These are phyloP conservation scores for Fusarium xylarioides DNA, from an alignment of 2,329 filamentous ascomycete species.

Conservation along the genomic window DNA sequence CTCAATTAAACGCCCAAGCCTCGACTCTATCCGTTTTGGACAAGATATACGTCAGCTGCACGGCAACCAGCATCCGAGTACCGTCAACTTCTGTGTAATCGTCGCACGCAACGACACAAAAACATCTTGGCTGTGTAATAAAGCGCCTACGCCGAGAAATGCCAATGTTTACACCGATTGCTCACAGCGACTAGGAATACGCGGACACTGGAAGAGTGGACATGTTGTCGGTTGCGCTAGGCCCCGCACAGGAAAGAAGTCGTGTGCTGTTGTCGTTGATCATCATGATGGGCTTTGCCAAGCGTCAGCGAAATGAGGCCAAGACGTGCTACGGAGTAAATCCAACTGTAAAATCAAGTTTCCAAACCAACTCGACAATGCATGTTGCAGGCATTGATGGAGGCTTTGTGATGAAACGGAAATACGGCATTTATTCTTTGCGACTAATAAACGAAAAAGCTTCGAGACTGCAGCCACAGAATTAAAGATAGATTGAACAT, in stretches of 20 bases:
- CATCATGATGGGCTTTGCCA: slow-evolving; percentile 8
- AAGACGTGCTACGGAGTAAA: slow-evolving; percentile 3
- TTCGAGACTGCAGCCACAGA: background rate
- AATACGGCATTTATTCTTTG: background rate
- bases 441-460: background rate
- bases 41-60: slow-evolving; percentile 9
- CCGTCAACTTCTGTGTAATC: background rate
- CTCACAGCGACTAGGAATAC: background rate
- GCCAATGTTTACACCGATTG: slow-evolving; percentile 11
- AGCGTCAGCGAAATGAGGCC: slow-evolving; percentile 29
- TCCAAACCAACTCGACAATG: background rate
- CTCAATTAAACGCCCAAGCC: background rate
- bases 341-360: slow-evolving; percentile 15
- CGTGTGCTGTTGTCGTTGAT: slow-evolving; percentile 22
- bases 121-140: slow-evolving; percentile 27
- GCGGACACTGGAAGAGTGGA: slow-evolving; percentile 11
- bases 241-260: slow-evolving; percentile 12
- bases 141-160: slow-evolving; percentile 9
- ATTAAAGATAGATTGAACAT: background rate
- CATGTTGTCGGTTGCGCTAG: slow-evolving; percentile 18
- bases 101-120: background rate
- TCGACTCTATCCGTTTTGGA: slow-evolving; percentile 13
- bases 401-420: background rate
- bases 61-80: slow-evolving; percentile 20
- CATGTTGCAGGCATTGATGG: background rate